Percentiles rank a stretch among this genome's conserved stretches.
Conservation (phyloP, 352 stramenopile species). For the Blastocystis sp. region DNA sequence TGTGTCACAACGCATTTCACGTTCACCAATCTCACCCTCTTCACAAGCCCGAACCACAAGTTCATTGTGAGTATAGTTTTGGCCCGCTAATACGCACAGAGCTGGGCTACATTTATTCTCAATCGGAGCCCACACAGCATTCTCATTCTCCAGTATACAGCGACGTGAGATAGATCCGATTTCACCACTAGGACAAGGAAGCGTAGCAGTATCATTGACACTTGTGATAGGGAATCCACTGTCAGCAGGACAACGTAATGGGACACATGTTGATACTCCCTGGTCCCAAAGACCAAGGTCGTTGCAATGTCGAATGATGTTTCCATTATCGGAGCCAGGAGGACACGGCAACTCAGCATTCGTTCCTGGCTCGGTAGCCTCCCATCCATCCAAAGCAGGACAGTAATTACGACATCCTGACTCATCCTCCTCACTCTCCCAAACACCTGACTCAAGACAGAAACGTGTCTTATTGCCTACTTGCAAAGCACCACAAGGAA, state of each 20-base stretch:
- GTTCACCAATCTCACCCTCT: neutral
- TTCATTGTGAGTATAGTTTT: neutral
- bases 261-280: constrained; percentile 19
- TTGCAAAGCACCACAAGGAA: neutral
- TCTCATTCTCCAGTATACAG: neutral
- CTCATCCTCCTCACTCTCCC: neutral
- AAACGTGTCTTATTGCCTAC: neutral
- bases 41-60: neutral
- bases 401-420: neutral
- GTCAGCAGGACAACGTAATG: neutral
- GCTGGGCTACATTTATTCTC: neutral
- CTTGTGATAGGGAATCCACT: neutral
- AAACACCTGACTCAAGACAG: neutral
- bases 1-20: neutral
- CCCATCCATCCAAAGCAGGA: neutral
- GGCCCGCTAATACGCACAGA: neutral
- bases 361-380: neutral
- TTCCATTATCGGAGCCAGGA: neutral
- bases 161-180: neutral
- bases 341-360: neutral
- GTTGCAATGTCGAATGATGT: constrained; percentile 10
- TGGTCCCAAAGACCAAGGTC: constrained; percentile 9
- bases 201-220: neutral
- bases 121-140: neutral
- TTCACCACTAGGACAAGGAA: neutral